Percentiles rank a stretch among this genome's conserved stretches.
Conservation (phyloP, 2,329 filamentous ascomycete species). For the Aspergillus sp. region DNA sequence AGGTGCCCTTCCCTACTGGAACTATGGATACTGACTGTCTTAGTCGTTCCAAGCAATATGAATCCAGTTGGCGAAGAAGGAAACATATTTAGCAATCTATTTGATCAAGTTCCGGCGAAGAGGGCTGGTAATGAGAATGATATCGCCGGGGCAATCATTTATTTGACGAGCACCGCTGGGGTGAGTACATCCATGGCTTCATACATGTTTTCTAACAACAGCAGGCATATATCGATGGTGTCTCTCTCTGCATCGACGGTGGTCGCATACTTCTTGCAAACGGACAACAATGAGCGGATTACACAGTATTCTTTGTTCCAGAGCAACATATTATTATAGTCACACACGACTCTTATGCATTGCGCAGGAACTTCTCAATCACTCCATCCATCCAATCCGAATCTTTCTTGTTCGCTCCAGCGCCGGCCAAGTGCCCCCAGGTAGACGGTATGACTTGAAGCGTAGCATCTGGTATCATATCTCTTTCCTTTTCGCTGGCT, state of each 20-base stretch:
- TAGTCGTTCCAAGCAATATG: constrained; percentile 47
- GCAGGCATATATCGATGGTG: not conserved
- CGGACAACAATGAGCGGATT: not conserved
- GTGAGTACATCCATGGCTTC: constrained; percentile 23
- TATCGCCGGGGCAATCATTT: constrained; percentile 45
- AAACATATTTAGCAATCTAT: constrained; percentile 43
- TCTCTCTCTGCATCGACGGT: not conserved
- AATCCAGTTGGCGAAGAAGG: constrained; percentile 42
- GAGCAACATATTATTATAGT: no score
- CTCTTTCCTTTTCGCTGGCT: constrained; percentile 21
- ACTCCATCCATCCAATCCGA: not conserved
- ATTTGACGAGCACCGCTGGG: constrained; percentile 43
- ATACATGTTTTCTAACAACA: not conserved
- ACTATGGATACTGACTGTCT: constrained; percentile 7
- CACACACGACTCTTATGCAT: not conserved
- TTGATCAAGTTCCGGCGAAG: constrained; percentile 41
- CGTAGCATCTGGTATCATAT: not conserved
- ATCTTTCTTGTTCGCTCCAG: not conserved
- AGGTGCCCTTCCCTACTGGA: constrained; percentile 4
- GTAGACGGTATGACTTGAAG: not conserved
- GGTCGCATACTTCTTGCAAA: not conserved
- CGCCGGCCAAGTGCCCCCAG: not conserved
- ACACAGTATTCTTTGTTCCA: no score
- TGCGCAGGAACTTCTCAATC: not conserved
- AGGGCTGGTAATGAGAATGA: constrained; percentile 41